Base-by-base conservation (phyloP, 176 grass and related monocot species). In the Ananas comosus region DNA sequence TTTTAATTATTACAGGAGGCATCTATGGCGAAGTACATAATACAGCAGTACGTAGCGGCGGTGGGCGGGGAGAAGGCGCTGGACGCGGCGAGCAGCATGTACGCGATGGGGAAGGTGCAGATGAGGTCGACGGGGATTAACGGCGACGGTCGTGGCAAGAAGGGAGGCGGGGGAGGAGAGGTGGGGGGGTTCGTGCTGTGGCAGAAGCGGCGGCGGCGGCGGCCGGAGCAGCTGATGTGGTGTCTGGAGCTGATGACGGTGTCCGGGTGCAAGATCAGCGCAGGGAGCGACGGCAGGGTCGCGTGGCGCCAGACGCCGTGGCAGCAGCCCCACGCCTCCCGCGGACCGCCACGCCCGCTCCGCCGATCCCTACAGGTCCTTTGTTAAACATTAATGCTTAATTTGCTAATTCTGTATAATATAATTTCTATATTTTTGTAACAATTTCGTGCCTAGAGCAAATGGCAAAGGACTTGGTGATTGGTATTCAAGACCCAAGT, bases 201-300 rank as follows among this genome's bases (percentile, higher is more conserved):
- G 75, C 52, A 77, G 75, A 77, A 69, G 66, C 56, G 33, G 4
- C 4, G 33, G 33, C 4, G 33, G 33, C 33, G 4, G 4, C 4
- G 33, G 33, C 33, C 33, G 33, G 33, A 69, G 19, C 75, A 65
- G 9, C 53, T 28, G 2, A 1, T 77, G 16, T 77, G 75, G 75
- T 77, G 53, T 29, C 9, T 77, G 9, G 75, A 77, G 75, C 33
- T 77, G 18, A 49, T 77, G 18, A 49, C 69, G 42, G 66, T 77
- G 8, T 11, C 75, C 33, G 75, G 75, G 0, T 58, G 33, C 53
- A 77, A 77, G 65, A 69, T 69, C 29, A 69, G 66, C 53, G 75
- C 75, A 2, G 75, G 75, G 52, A 69, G 75, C n/a, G 75, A 77
- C 53, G 75, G 75, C 52, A 77, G 50, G 53, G 33, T 77, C 19